Base-by-base conservation (phyloP, 208 protist species). In the Paratrypanosoma confusum region DNA sequence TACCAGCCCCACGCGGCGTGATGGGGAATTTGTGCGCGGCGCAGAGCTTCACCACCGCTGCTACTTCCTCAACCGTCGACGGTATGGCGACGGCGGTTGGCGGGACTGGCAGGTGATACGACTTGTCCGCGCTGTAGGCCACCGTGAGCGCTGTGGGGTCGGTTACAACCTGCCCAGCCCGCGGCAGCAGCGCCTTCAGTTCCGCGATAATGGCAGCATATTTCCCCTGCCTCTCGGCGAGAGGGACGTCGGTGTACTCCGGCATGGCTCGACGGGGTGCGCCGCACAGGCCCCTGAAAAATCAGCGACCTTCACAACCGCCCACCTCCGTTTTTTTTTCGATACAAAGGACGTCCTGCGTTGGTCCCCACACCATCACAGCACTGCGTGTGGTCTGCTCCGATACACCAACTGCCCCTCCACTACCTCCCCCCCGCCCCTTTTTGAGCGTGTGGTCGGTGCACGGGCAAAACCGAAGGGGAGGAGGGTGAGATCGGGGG, bases 1-100 rank as follows among this genome's bases (percentile, higher is more conserved):
- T 73, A 17, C 67, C 67, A 13, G 57, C 67, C 6, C 72, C 72
- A 18, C 68, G 63, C 17, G 67, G 67, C 25, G 67, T 74, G 58
- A 81, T 76, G 24, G 67, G 67, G 22, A 72, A 45, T 39, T 68
- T 69, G 52, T 81, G 51, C 42, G 26, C 25, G 23, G 46, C 48
- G 39, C 66, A 76, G 17, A 71, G 41, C 49, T 67, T 54, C 48
- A 73, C 71, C 20, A 76, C 49, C 8, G 46, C 48, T 2, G 58
- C 40, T 2, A 76, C 71, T 40, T 63, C 39, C 39, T 67, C 63
- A 2, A 53, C 54, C 0, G 50, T 47, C 20, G 13, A 21, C 5
- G 71, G 71, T 13, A 27, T 14, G 16, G 44, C 23, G 25, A 17
- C 26, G 1, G 65, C 65, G 18, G 40, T 48, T 6, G 69, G 63